phyloP scores from a whole-genome alignment of 495 filamentous ascomycete species.

The Cudoniella acicularis region DNA sequence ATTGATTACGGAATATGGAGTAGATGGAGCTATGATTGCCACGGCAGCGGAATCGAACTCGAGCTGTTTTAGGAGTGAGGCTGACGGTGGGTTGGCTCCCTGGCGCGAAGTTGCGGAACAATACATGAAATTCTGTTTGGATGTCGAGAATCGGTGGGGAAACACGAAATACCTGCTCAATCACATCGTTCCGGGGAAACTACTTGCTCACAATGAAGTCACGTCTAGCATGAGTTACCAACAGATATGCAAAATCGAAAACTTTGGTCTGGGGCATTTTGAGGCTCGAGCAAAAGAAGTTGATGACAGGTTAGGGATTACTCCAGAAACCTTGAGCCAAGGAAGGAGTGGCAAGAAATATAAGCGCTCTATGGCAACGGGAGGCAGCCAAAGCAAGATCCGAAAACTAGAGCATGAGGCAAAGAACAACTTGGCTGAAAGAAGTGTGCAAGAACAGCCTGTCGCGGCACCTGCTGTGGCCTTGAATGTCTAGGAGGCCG shows the following conservation, averaged over 20 bases:
- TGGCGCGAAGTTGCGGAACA: constrained; percentile 74
- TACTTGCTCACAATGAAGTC: constrained; percentile 50
- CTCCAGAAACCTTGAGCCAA: constrained; percentile 38
- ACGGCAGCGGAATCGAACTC: constrained; percentile 85
- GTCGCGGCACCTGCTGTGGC: neutral
- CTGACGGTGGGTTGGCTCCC: constrained; percentile 58
- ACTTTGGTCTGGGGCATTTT: constrained; percentile 59
- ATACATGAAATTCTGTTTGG: constrained; percentile 67
- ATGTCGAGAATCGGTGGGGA: constrained; percentile 76
- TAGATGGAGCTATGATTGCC: constrained; percentile 96
- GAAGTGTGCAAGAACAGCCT: constrained; percentile 7
- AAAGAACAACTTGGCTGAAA: constrained; percentile 14
- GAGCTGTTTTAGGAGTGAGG: constrained; percentile 68
- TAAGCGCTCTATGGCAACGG: constrained; percentile 45
- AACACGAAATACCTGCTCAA: constrained; percentile 91
- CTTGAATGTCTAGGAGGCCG: neutral
- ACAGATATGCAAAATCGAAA: constrained; percentile 54
- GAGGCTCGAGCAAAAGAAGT: constrained; percentile 53
- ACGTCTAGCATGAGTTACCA: constrained; percentile 58
- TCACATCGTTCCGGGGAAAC: constrained; percentile 81
- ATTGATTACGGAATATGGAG: constrained; percentile 69
- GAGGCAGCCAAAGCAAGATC: constrained; percentile 21
- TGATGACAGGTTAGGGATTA: constrained; percentile 60
- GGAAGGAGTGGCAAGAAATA: constrained; percentile 50
- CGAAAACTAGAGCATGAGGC: neutral